Evolutionary conservation across 2,329 filamentous ascomycete species (phyloP).

Genomic region (Claviceps humidiphila): DNA sequence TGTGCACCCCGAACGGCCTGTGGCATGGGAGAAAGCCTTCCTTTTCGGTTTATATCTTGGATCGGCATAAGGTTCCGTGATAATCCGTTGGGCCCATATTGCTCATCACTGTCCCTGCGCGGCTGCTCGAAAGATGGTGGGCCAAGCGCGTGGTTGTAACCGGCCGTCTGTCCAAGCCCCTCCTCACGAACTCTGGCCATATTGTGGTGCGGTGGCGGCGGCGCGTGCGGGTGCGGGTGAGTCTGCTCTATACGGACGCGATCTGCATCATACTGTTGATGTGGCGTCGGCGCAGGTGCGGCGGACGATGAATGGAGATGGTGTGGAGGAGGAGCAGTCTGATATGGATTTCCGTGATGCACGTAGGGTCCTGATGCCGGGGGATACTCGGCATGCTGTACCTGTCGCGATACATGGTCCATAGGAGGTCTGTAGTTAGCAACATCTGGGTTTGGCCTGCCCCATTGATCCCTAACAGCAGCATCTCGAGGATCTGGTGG

Average conservation of each 20-base stretch:
- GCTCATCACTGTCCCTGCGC: conserved; percentile 29
- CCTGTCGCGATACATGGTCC: conserved; percentile 23
- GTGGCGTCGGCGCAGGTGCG: conserved; percentile 17
- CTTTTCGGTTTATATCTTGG: conserved; percentile 68
- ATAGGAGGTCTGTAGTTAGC: conserved; percentile 22
- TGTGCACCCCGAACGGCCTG: conserved; percentile 91
- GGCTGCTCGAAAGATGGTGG: conserved; percentile 26
- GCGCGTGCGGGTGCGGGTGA: conserved; percentile 23
- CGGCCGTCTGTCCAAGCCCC: conserved; percentile 34
- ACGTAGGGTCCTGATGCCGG: conserved; percentile 26
- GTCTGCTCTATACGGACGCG: conserved; percentile 30
- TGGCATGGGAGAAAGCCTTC: conserved; percentile 74
- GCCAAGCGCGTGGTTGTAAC: conserved; percentile 32
- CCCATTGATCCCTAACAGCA: conserved; percentile 20
- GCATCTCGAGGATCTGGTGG: conserved; percentile 23
- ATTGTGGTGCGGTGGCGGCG: conserved; percentile 19
- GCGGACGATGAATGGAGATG: conserved; percentile 20
- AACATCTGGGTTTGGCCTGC: conserved; percentile 12
- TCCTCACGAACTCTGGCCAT: conserved; percentile 33
- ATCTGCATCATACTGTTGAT: conserved; percentile 35
- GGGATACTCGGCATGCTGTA: conserved; percentile 33
- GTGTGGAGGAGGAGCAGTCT: conserved; percentile 20
- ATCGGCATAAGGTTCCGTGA: conserved; percentile 61
- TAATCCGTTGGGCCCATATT: conserved; percentile 13
- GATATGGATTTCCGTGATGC: conserved; percentile 18